Base-by-base conservation (phyloP, 2,329 filamentous ascomycete species). In the Penicillium freii region DNA sequence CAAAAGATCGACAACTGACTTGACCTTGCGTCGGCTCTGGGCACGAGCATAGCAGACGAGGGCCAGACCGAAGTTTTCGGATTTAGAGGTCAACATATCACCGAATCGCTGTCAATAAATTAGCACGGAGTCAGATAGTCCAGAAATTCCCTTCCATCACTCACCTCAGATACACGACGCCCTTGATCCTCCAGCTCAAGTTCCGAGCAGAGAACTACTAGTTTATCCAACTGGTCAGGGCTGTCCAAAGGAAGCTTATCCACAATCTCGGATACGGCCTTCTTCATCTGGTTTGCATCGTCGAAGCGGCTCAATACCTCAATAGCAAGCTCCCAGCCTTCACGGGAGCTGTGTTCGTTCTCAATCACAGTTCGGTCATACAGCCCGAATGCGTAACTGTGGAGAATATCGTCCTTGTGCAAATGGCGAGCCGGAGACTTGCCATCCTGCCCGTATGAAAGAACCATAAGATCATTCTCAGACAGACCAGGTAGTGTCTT, bases 261-360 rank as follows among this genome's bases (percentile, higher is more conserved):
- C 43, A 97, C 80, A 60, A 97, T 78, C 58, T 88, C 84, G 40
- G 86, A 83, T 11, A 97, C 89, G 58, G 87, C 87, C 62, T 88
- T 84, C 69, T 90, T 87, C 8, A 90, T 90, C 49, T 84, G 83
- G 48, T 85, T 80, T 0, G 83, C 80, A 58, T 92, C 86, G 69
- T 96, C 89, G 70, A 97, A 83, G 53, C 93, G 86, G 10, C 89
- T 90, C 45, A 97, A 80, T 11, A 96, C 84, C 58, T 91, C 86
- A 43, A 97, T 86, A 0, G 92, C 89, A 69, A 97, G 77, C 76
- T 97, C 91, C 93, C 93, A 97, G 9, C 93, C 92, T 65, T 92
- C 87, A 38, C 82, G 79, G 15, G 74, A 69, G 13, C 73, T 71
- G 23, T 67, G 66, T 33, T 69, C 65, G 56, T 73, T 66, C 29